phyloP scores from a whole-genome alignment of 306 rosid species.

The Castanea mollissima region DNA sequence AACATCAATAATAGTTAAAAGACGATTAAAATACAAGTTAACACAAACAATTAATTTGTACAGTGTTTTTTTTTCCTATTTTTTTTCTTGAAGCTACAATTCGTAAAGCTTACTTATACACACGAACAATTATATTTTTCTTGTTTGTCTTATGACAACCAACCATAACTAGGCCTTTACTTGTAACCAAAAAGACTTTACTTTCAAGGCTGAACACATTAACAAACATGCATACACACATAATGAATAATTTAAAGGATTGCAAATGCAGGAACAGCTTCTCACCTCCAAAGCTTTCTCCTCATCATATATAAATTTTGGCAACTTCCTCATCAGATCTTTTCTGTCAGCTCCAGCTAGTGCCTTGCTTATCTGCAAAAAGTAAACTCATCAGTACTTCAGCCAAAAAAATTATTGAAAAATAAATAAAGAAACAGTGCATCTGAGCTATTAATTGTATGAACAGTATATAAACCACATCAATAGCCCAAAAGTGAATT shows the following conservation, averaged over 20 bases:
- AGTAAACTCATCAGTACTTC: not conserved
- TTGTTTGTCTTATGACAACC: not conserved
- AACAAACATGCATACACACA: constrained; percentile 7
- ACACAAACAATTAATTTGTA: not conserved
- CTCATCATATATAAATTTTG: constrained; percentile 66
- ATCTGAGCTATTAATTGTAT: not conserved
- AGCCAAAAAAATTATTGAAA: not conserved
- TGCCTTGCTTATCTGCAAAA: constrained; percentile 50
- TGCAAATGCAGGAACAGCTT: constrained; percentile 10
- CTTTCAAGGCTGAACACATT: not conserved
- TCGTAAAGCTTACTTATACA: too few relatives aligned
- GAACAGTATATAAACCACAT: not conserved
- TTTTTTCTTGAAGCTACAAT: too few relatives aligned
- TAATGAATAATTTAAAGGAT: constrained; percentile 11
- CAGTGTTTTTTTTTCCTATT: not conserved
- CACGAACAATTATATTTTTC: too few relatives aligned
- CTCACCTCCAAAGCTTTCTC: constrained; percentile 69
- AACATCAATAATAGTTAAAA: constrained; percentile 2
- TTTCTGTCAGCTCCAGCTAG: constrained; percentile 53
- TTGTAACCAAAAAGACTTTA: not conserved
- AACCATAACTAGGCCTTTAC: not conserved
- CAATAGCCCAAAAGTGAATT: not conserved
- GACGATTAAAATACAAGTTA: not conserved
- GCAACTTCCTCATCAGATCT: constrained; percentile 63
- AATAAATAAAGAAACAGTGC: not conserved